Evolutionary conservation across 2,329 filamentous ascomycete genomes (phyloP).

Genomic region (Chrysoporthe cubensis): DNA sequence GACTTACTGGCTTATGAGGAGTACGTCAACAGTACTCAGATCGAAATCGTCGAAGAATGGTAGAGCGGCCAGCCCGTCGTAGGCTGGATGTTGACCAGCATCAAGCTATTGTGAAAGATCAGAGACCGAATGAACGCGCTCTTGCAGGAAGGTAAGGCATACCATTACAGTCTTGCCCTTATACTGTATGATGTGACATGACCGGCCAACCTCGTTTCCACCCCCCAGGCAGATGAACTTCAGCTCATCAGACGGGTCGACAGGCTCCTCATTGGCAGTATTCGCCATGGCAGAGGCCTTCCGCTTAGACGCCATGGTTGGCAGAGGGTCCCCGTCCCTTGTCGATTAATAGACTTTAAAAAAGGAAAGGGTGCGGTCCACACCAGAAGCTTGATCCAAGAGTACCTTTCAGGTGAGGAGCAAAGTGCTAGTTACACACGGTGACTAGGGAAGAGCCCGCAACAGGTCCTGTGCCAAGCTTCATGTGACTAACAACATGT

Average conservation of each 20-base stretch:
- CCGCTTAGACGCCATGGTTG: conserved; percentile 85
- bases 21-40: conserved; percentile 92
- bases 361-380: not conserved
- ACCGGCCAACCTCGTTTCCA: conserved; percentile 95
- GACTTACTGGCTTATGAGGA: conserved; percentile 99
- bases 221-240: conserved; percentile 93
- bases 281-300: conserved; percentile 79
- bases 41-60: conserved; percentile 99
- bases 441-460: not conserved
- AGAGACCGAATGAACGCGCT: conserved; percentile 14
- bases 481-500: conserved; percentile 1
- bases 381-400: not conserved
- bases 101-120: conserved; percentile 68
- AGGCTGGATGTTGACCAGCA: conserved; percentile 94
- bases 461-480: not conserved
- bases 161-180: conserved; percentile 99
- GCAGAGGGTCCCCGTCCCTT: not conserved
- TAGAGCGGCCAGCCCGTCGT: conserved; percentile 89
- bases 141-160: conserved; percentile 38
- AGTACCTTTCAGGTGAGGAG: not conserved
- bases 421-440: not conserved
- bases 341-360: not conserved
- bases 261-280: conserved; percentile 74
- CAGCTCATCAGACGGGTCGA: conserved; percentile 91
- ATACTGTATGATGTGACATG: conserved; percentile 98